Conservation (phyloP, 1,284 basidiomycete species). For the Phlebopus sp. region DNA sequence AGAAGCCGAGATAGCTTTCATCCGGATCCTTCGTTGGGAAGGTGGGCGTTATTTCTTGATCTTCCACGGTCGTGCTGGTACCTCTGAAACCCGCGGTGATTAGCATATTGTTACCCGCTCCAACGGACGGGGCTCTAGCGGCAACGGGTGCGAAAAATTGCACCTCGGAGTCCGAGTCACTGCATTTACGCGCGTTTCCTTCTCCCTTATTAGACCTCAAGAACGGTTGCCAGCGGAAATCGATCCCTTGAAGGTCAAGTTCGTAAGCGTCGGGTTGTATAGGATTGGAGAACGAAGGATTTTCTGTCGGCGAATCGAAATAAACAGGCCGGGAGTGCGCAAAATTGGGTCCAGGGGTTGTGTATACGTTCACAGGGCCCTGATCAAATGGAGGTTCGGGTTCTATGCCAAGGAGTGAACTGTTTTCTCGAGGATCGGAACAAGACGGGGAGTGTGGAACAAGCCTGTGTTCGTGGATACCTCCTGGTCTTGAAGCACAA, state of each 20-base stretch:
- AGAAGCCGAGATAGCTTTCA: slow-evolving; percentile 8
- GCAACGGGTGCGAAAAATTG: slow-evolving; percentile 2
- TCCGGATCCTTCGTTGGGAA: slow-evolving; percentile 9
- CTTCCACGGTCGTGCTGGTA: slow-evolving; percentile 7
- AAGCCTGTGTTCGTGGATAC: neutral
- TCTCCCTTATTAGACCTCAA: slow-evolving; percentile 20
- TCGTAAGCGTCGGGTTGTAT: slow-evolving; percentile 33
- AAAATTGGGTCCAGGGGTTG: slow-evolving; percentile 32
- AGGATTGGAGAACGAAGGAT: slow-evolving; percentile 44
- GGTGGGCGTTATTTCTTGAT: slow-evolving; percentile 11
- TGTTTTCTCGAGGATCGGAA: slow-evolving; percentile 16
- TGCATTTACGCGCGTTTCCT: neutral
- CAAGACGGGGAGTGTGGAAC: slow-evolving; percentile 8
- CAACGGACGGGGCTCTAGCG: slow-evolving; percentile 18
- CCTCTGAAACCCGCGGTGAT: slow-evolving; percentile 11
- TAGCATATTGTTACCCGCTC: slow-evolving; percentile 12
- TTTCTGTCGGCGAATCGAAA: slow-evolving; percentile 53
- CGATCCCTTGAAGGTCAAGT: slow-evolving; percentile 40
- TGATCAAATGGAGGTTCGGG: slow-evolving; percentile 3
- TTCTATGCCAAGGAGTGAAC: slow-evolving; percentile 2
- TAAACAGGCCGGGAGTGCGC: slow-evolving; percentile 36
- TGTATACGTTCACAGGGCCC: slow-evolving; percentile 21
- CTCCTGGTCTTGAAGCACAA: too few relatives aligned
- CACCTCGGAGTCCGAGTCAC: neutral
- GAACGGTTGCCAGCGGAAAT: slow-evolving; percentile 55